A percentile compares a stretch with the other conserved stretches of the same genome.
Conservation (phyloP, 2,329 filamentous ascomycete species). For the Alternaria sp. region DNA sequence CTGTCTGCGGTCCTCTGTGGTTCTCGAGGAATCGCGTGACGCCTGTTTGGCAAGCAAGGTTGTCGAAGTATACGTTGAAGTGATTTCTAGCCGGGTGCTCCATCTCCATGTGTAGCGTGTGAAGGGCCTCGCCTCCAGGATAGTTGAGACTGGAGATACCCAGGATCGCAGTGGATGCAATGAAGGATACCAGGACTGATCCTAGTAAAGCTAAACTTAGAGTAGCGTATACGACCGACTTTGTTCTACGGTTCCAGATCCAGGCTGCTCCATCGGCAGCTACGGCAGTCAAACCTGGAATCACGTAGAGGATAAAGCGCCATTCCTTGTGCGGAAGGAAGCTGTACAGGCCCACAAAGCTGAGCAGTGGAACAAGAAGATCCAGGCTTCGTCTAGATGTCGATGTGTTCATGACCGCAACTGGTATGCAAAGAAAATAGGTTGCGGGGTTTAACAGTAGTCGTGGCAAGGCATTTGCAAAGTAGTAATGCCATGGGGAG, state of each 20-base stretch:
- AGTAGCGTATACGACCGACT: slow-evolving; percentile 63
- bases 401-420: slow-evolving; percentile 58
- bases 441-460: slow-evolving; percentile 81
- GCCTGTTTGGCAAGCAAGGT: slow-evolving; percentile 68
- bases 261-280: slow-evolving; percentile 74
- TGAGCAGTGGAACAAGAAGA: slow-evolving; percentile 68
- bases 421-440: slow-evolving; percentile 59
- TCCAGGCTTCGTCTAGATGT: slow-evolving; percentile 54
- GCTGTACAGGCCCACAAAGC: slow-evolving; percentile 82
- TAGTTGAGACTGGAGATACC: slow-evolving; percentile 89
- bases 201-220: slow-evolving; percentile 62
- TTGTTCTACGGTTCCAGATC: slow-evolving; percentile 66
- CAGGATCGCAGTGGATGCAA: slow-evolving; percentile 70
- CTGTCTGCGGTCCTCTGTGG: slow-evolving; percentile 37
- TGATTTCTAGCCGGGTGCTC: slow-evolving; percentile 18
- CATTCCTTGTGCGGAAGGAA: slow-evolving; percentile 94
- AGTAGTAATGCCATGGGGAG: slow-evolving; percentile 86
- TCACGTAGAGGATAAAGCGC: slow-evolving; percentile 88
- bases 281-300: slow-evolving; percentile 80
- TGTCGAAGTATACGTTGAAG: slow-evolving; percentile 61
- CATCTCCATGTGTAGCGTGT: slow-evolving; percentile 46
- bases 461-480: slow-evolving; percentile 78
- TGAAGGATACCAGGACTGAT: slow-evolving; percentile 67
- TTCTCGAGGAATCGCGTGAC: slow-evolving; percentile 63
- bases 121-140: slow-evolving; percentile 82